These are phyloP conservation scores for Aphanomyces stellatus DNA, from an alignment of 352 stramenopile species.

Conservation along the genomic window DNA sequence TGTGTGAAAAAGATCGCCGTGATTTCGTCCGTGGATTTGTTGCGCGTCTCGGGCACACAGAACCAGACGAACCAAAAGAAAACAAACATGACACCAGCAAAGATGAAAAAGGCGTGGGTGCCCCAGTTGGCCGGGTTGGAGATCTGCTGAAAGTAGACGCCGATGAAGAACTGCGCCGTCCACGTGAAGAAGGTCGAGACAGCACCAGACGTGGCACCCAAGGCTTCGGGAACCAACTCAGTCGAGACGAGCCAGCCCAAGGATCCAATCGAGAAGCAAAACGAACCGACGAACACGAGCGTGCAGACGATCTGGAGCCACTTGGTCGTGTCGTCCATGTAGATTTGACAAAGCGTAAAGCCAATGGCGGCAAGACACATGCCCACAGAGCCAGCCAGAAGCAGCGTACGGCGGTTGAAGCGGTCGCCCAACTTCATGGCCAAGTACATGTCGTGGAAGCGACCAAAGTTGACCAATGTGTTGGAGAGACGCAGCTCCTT, in stretches of 20 bases:
- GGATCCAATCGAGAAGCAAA: constrained; percentile 34
- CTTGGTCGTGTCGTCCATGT: constrained; percentile 19
- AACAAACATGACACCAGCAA: constrained; percentile 27
- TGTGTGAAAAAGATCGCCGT: too few species aligned
- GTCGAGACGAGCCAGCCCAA: constrained; percentile 41
- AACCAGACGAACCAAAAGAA: too few species aligned
- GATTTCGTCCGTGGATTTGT: too few species aligned
- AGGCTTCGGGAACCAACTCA: constrained; percentile 42
- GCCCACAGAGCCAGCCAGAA: constrained; percentile 16
- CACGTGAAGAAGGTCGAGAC: constrained; percentile 46
- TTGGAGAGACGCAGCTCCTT: constrained; percentile 1
- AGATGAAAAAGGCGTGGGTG: constrained; percentile 31
- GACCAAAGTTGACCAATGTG: constrained; percentile 15
- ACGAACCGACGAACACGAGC: constrained; percentile 13
- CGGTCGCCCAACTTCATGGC: neutral
- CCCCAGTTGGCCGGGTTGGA: constrained; percentile 27
- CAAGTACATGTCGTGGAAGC: neutral
- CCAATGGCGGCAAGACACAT: neutral
- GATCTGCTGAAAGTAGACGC: constrained; percentile 41
- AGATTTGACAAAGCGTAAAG: constrained; percentile 13
- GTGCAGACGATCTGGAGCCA: constrained; percentile 32
- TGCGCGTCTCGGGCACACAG: too few species aligned
- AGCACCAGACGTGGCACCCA: constrained; percentile 36
- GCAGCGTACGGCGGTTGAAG: constrained; percentile 1
- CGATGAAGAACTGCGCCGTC: constrained; percentile 41